Evolutionary conservation across 495 filamentous ascomycete genomes (phyloP), one percentile per base, ranked within the genome.

Genomic region (Penicillium samsonianum): DNA sequence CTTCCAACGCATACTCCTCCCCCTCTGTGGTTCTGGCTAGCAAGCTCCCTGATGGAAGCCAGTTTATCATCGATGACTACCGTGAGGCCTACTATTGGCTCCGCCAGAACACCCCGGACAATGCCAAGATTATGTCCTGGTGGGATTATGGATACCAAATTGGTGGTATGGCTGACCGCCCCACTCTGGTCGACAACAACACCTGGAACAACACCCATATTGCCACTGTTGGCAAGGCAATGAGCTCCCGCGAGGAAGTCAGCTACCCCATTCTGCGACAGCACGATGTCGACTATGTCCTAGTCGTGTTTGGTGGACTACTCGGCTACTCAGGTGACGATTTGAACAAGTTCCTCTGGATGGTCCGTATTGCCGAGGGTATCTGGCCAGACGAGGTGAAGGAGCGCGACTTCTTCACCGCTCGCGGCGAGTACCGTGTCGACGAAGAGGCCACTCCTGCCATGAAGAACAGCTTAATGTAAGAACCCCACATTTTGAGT

Each of bases 131-230:
- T 67, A 98, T 98, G 95, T 92, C 91, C 16, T 99, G 95, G 95
- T 99, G 95, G 95, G 95, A 99, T 70, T 99, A 99, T 63, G 95
- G 95, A 50, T 99, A 99, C 77, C 95, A 99, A 76, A 99, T 99
- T 70, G 95, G 95, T 77, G 95, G 95, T 56, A 99, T 99, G 95
- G 95, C 95, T 35, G 95, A 99, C 73, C 86, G 95, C 23, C 92
- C 95, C 37, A 99, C 95, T 0, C 80, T 99, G 40, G 95, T 99
- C 19, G 95, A 99, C 78, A 99, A 99, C 78, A 99, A 99, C 75
- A 99, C 95, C 16, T 99, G 95, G 95, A 99, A 99, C 77, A 99
- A 99, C 78, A 99, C 95, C 12, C 95, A 99, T 71, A 99, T 99
- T 73, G 95, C 95, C 38, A 99, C 95, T 14, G 95, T 99, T 48